Percentiles rank a stretch among this genome's conserved stretches.
Evolutionary conservation across 2,329 filamentous ascomycete species (phyloP).

Genomic region (Tolypocladium tropicale): DNA sequence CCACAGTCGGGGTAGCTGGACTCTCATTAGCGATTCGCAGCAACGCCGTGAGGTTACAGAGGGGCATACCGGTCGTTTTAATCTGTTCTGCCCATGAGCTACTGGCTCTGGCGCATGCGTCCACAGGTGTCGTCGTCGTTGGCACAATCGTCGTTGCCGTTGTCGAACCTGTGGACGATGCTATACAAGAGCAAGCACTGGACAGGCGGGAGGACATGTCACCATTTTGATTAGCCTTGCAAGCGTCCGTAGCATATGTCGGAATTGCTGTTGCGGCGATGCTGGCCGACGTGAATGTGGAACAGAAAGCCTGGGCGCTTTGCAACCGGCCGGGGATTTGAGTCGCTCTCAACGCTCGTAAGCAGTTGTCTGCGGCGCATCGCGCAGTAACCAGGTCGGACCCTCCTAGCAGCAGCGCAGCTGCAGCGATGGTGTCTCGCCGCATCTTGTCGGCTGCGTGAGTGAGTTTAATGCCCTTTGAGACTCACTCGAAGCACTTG

Average conservation of each 20-base stretch:
- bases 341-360: slow-evolving; percentile 23
- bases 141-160: slow-evolving; percentile 2
- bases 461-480: background rate
- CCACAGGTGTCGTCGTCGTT: background rate
- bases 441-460: background rate
- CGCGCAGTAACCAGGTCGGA: slow-evolving; percentile 3
- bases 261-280: slow-evolving; percentile 8
- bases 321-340: slow-evolving; percentile 20
- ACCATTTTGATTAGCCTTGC: slow-evolving; percentile 10
- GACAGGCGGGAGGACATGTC: slow-evolving; percentile 9
- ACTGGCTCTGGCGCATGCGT: slow-evolving; percentile 7
- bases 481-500: background rate
- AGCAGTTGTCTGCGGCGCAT: slow-evolving; percentile 26
- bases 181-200: slow-evolving; percentile 14
- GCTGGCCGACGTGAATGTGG: slow-evolving; percentile 9
- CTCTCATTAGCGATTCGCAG: background rate
- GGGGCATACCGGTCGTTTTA: background rate
- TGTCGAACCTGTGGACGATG: slow-evolving; percentile 3
- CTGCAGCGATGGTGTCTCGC: background rate
- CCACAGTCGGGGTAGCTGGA: slow-evolving; percentile 19
- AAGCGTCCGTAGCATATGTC: slow-evolving; percentile 9
- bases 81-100: slow-evolving; percentile 5
- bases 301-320: slow-evolving; percentile 22
- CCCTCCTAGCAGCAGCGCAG: slow-evolving; percentile 2
- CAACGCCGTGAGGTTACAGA: background rate